Base-by-base conservation (phyloP, 768 basidiomycete species). In the Stropharia rugosoannulata region DNA sequence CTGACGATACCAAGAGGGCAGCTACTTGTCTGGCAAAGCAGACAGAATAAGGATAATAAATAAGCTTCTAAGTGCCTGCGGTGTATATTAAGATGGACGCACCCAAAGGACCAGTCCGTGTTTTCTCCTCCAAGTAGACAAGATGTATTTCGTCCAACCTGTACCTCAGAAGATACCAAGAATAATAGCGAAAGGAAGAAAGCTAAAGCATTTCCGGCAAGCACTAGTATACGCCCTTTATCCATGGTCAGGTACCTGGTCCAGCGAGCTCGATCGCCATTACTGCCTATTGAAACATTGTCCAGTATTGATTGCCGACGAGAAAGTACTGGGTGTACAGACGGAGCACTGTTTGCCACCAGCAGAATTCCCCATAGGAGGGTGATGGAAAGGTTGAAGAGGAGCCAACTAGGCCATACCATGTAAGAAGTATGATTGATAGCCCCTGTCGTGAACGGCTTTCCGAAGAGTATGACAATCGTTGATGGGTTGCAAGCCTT, bases 101-200 rank as follows among this genome's bases (percentile, higher is more conserved):
- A 62, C 58, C 61, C 61, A 27, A 62, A 62, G n/a, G 61, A 62
- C 61, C 61, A 62, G 11, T 59, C 51, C 2, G 53, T 57, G 29
- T 62, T 57, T 39, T 62, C 58, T 12, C 58, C 61, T 36, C 55
- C 55, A 41, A 55, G 37, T 5, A 59, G 48, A 50, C 61, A 62
- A 19, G 22, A 1, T 5, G 10, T 11, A 27, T 62, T 62, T 32
- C 25, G 36, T 13, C 19, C 42, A 10, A 59, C 61, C 38, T 62
- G 61, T 5, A 62, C 44, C 43, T 62, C 61, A 8, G 61, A 57
- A 37, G 57, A 58, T 19, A 62, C 57, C 43, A 62, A 37, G 9
- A 62, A 54, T 6, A 62, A 49, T 4, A 54, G 5, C 12, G 58
- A 46, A 18, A 62, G 48, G 12, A 59, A 18, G 22, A 62, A 62